Evolutionary conservation across 306 rosid species (phyloP), one percentile per base, ranked within the genome.

Genomic region (Quercus engelmannii): DNA sequence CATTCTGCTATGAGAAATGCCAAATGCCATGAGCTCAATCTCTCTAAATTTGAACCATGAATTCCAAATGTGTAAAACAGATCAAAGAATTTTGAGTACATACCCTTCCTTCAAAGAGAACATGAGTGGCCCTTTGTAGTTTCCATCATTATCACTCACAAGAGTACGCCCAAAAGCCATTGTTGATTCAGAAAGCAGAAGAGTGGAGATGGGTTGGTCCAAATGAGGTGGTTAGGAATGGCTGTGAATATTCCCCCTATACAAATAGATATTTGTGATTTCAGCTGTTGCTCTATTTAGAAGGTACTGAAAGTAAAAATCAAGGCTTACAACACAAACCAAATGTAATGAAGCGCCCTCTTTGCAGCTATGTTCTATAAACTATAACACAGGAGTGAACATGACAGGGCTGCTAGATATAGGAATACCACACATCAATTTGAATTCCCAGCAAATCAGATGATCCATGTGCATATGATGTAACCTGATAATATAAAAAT

Each of bases 171-270:
- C 99, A 76, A 83, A 89, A 81, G 97, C 98, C 98, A 96, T 93
- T 8, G 93, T 85, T 84, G 98, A 91, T 87, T 93, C 97, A 61
- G 93, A 89, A n/a, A 96, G 96, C 55, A 93, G 87, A 83, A 96
- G 88, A 79, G 96, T 93, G 76, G 96, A 88, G 75, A 96, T 85
- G 31, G 99, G 99, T 80, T 96, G 99, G 51, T 96, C 99, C 91
- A 96, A 85, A 82, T 96, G 99, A 6, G 99, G 99, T 71, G 99
- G 99, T 85, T 96, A 85, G 88, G 89, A 96, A 96, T 82, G 99
- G 99, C 85, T 96, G 99, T 65, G 99, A 93, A 78, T 89, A 85
- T 82, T 96, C 99, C 41, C 90, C 99, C 98, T 93, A 71, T 76
- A 73, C 56, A 73, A 46, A 79, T 67, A 80, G 67, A 59, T 13